These are phyloP conservation scores for Lasiodiplodia theobromae DNA, from an alignment of 2,329 filamentous ascomycete genomes.

Conservation along the genomic window DNA sequence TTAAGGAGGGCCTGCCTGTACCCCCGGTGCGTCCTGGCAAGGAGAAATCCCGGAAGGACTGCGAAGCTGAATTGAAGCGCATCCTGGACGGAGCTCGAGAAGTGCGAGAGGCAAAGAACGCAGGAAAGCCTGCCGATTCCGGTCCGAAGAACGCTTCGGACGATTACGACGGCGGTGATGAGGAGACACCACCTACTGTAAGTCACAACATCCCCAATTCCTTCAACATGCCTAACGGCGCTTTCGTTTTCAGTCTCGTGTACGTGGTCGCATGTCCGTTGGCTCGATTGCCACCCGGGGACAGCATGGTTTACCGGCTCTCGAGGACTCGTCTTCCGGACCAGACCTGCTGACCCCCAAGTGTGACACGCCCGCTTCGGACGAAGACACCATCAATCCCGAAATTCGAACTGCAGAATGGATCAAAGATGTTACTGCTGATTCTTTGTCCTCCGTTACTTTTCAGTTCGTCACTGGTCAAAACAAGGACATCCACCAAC, in stretches of 20 bases:
- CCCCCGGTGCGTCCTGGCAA: slow-evolving; percentile 20
- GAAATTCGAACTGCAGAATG: not conserved
- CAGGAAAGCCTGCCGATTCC: not conserved
- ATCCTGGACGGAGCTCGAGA: not conserved
- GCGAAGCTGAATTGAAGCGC: not conserved
- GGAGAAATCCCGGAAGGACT: not conserved
- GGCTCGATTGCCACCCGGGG: no score
- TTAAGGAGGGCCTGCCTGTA: slow-evolving; percentile 12
- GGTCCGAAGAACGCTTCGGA: not conserved
- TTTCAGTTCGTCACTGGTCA: not conserved
- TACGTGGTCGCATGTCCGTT: not conserved
- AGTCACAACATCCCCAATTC: not conserved
- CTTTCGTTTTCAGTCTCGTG: not conserved
- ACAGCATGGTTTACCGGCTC: not conserved
- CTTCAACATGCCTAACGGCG: not conserved
- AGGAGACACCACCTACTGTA: not conserved
- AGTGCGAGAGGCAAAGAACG: not conserved
- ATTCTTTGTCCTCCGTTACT: not conserved
- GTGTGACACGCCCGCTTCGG: no score
- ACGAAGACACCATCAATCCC: not conserved
- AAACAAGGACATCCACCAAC: not conserved
- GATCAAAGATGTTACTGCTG: not conserved
- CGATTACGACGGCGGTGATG: not conserved
- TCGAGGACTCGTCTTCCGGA: no score
- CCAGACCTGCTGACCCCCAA: no score